Conservation (phyloP, 73 alveolate species). For the Tetrahymena thermophila region DNA sequence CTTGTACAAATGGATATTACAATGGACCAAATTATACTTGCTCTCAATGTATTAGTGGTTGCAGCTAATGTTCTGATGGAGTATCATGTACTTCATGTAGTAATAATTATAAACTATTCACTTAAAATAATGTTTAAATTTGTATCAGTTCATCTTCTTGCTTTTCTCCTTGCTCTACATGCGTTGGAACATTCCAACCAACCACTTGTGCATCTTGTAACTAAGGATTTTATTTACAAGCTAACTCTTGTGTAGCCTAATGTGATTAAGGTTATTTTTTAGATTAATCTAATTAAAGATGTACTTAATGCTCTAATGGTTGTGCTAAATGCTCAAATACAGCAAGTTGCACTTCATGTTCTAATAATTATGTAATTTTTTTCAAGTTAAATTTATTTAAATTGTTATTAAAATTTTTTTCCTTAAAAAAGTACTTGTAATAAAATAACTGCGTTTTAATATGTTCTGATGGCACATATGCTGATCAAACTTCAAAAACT, state of each 20-base stretch:
- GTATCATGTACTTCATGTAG: background rate
- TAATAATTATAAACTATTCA: background rate
- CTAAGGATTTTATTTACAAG: background rate
- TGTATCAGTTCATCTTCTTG: background rate
- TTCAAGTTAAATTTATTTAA: too few relatives aligned
- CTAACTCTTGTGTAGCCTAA: background rate
- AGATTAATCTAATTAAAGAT: background rate
- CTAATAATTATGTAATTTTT: too few relatives aligned
- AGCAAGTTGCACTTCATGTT: too few relatives aligned
- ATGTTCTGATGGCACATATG: background rate
- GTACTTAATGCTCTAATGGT: background rate
- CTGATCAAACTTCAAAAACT: background rate
- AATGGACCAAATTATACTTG: background rate
- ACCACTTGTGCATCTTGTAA: background rate
- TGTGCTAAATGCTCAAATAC: background rate
- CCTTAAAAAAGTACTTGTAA: too few relatives aligned
- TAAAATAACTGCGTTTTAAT: too few relatives aligned
- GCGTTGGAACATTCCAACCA: background rate
- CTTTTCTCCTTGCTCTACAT: background rate
- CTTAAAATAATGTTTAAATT: background rate
- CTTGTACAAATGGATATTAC: background rate
- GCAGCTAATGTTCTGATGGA: background rate
- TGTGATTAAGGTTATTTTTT: background rate
- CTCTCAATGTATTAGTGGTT: background rate
- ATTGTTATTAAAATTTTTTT: too few relatives aligned